Evolutionary conservation across 768 basidiomycete species (phyloP).

Genomic region (Clitopilus passeckerianus): DNA sequence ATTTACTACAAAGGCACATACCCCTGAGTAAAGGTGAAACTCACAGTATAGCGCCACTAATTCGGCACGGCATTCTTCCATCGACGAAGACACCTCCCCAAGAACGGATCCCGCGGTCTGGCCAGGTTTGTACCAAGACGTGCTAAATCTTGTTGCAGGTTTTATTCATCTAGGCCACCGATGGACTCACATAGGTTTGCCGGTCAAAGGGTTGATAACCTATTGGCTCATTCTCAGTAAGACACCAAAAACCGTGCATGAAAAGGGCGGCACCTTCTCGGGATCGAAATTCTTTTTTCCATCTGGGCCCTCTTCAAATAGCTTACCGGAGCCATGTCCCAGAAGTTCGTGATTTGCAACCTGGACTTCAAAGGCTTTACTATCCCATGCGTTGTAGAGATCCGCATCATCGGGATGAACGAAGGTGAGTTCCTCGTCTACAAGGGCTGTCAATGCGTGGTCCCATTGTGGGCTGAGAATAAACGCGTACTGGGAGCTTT

Average conservation of each 20-base stretch:
- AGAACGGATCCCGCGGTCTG: constrained; percentile 80
- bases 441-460: neutral
- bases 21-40: constrained; percentile 12
- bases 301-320: constrained; percentile 71
- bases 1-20: neutral
- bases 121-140: constrained; percentile 85
- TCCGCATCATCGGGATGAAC: constrained; percentile 74
- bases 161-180: neutral
- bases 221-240: constrained; percentile 17
- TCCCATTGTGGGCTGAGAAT: neutral
- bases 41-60: constrained; percentile 77
- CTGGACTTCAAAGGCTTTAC: constrained; percentile 76
- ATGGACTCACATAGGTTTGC: constrained; percentile 56
- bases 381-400: constrained; percentile 76
- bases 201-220: constrained; percentile 81
- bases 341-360: constrained; percentile 89
- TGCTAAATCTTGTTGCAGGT: constrained; percentile 29
- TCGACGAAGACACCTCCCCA: constrained; percentile 83
- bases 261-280: constrained; percentile 37
- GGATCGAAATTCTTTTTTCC: constrained; percentile 83
- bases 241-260: neutral
- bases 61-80: constrained; percentile 94
- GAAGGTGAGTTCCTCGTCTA: constrained; percentile 78
- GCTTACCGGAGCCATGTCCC: constrained; percentile 81
- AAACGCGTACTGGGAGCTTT: constrained; percentile 66